phyloP scores from a whole-genome alignment of 225 moss, liverwort and hornwort species.

The Asterella californica region DNA sequence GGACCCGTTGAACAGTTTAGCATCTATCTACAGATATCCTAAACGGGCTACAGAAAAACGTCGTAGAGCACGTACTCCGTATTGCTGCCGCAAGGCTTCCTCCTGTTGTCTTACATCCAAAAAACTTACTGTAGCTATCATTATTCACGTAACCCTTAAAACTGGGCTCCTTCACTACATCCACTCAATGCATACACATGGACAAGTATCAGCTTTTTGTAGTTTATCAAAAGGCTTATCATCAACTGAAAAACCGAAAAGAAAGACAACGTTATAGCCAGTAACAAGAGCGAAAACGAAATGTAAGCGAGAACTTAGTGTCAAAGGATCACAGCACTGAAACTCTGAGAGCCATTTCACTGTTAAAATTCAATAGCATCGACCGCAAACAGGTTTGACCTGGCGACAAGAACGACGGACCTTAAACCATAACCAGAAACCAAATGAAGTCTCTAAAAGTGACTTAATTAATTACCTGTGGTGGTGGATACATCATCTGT shows the following conservation, averaged over 20 bases:
- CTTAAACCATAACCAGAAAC: not conserved
- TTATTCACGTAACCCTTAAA: not conserved
- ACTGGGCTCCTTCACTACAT: not conserved
- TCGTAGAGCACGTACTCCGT: not conserved
- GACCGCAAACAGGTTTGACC: not conserved
- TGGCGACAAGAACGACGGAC: not conserved
- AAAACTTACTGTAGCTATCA: not conserved
- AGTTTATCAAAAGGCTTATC: not conserved
- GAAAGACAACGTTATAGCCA: not conserved
- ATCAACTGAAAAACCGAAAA: not conserved
- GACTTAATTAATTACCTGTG: conserved; percentile 45
- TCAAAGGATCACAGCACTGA: not conserved
- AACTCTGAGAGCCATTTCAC: not conserved
- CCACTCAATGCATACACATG: conserved; percentile 2
- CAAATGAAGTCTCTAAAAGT: not conserved
- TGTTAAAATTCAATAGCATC: too few relatives aligned
- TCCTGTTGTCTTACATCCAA: not conserved
- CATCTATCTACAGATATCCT: not conserved
- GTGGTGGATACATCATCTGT: conserved; percentile 81
- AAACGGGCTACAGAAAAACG: not conserved
- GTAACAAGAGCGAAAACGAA: too few relatives aligned
- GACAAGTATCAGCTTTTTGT: not conserved
- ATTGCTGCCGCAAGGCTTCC: not conserved
- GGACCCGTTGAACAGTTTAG: not conserved
- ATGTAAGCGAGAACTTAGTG: not conserved